These are phyloP conservation scores for Gossypium australe DNA, from an alignment of 345 rosid species.

Conservation along the genomic window DNA sequence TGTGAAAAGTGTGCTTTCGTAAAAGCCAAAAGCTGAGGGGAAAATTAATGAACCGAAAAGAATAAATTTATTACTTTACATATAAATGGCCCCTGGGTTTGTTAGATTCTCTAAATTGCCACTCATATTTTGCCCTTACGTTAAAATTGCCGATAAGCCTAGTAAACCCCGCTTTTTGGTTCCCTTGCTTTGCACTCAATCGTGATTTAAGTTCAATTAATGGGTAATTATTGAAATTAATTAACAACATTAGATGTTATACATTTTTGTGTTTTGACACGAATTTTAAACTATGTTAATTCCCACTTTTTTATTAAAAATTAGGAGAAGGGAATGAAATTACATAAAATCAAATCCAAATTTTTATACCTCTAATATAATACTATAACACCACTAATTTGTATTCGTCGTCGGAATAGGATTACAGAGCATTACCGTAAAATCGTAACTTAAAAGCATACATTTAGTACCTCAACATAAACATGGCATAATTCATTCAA, in stretches of 20 bases:
- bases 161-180: neutral
- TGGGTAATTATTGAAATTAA: neutral
- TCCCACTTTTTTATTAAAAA: too few species aligned
- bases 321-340: too few species aligned
- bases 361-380: too few species aligned
- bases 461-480: too few species aligned
- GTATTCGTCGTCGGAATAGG: too few species aligned
- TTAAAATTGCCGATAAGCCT: neutral
- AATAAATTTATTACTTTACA: neutral
- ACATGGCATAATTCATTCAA: too few species aligned
- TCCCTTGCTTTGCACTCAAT: neutral
- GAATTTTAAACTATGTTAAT: too few species aligned
- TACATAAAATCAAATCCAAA: too few species aligned
- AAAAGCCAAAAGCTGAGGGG: neutral
- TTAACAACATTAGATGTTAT: too few species aligned
- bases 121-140: neutral
- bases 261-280: too few species aligned
- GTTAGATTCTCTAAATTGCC: slow-evolving; percentile 5
- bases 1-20: neutral
- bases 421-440: too few species aligned
- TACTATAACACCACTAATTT: fast-evolving
- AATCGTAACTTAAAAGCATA: too few species aligned
- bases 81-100: neutral
- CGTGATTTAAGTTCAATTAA: neutral
- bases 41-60: neutral